Conservation (phyloP, 495 filamentous ascomycete genomes). For the Aspergillus asperescens region DNA sequence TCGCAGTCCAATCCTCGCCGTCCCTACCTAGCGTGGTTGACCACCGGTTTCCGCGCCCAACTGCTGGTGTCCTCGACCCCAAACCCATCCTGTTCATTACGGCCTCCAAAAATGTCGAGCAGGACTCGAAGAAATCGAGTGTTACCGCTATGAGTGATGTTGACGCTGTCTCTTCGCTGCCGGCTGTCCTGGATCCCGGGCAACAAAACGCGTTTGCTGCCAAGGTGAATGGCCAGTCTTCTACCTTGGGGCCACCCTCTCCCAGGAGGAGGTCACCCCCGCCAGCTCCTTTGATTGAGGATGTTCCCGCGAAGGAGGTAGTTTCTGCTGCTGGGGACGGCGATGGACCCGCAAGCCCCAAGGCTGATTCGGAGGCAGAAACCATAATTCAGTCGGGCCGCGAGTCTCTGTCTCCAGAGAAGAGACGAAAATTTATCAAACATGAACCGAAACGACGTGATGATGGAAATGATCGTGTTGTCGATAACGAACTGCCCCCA, state of each 20-base stretch:
- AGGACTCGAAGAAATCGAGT: conserved; percentile 39
- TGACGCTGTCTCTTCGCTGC: conserved; percentile 39
- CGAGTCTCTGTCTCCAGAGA: conserved; percentile 62
- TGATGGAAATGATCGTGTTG: conserved; percentile 51
- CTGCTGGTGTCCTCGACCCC: conserved; percentile 38
- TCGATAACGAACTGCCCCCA: conserved; percentile 23
- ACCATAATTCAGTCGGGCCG: conserved; percentile 73
- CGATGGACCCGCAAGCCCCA: conserved; percentile 36
- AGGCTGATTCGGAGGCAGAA: conserved; percentile 70
- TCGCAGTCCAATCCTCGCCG: background rate
- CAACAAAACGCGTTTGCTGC: conserved; percentile 33
- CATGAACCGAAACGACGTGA: conserved; percentile 49
- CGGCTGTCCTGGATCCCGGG: conserved; percentile 41
- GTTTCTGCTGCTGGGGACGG: conserved; percentile 27
- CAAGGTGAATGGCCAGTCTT: conserved; percentile 29
- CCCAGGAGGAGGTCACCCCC: conserved; percentile 22
- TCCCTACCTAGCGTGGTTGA: conserved; percentile 21
- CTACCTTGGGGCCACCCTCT: conserved; percentile 24
- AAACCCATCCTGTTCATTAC: conserved; percentile 33
- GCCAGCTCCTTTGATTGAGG: conserved; percentile 19
- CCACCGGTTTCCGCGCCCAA: conserved; percentile 36
- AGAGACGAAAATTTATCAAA: conserved; percentile 62
- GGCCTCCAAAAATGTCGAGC: conserved; percentile 49
- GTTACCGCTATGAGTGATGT: conserved; percentile 51
- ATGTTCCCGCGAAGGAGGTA: conserved; percentile 23